Base-by-base conservation (phyloP, 345 rosid genomes). In the Aurinia saxatilis region DNA sequence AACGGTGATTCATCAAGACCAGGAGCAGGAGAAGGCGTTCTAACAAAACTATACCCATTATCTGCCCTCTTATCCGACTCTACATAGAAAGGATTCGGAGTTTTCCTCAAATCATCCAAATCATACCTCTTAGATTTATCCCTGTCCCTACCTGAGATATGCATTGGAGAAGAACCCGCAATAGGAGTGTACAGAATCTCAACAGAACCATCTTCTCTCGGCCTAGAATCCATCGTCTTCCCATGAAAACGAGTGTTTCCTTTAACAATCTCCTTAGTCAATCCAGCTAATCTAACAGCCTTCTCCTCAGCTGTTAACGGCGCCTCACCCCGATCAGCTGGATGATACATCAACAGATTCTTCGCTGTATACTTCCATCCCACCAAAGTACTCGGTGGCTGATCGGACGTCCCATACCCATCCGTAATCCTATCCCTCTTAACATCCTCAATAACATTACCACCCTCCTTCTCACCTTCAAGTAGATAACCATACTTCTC, bases 261-360 rank as follows among this genome's bases (percentile, higher is more conserved):
- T 66, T 54, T 74, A 23, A 46, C 86, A n/a, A 90, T 73, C 74
- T 93, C 99, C 70, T 86, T 93, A 0, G 96, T 86, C 77, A 90
- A 67, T 37, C 80, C 87, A 68, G 69, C 75, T 63, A 93, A 66
- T 35, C 97, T 85, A 34, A 73, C 68, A 0, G 82, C 92, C 52
- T 66, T 72, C 72, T 93, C 99, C 76, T 81, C 97, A 36, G 78
- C 85, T 0, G 95, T 93, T 75, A 93, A 75, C 0, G 89, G 83
- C 19, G 77, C 99, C 74, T 93, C 99, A 34, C 95, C 98, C 1
- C 86, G 70, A 74, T 92, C 95, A 48, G 96, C 77, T 0, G 99
- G 97, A 70, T 93, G 92, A 55, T 93, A 93, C 99, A 93, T 93
- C 63, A 93, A 76, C 65, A 93, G 82, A 77, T 93, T 93, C 86